phyloP scores from a whole-genome alignment of 108 stramenopile genomes.

The Cyclostephanos tholiformis region DNA sequence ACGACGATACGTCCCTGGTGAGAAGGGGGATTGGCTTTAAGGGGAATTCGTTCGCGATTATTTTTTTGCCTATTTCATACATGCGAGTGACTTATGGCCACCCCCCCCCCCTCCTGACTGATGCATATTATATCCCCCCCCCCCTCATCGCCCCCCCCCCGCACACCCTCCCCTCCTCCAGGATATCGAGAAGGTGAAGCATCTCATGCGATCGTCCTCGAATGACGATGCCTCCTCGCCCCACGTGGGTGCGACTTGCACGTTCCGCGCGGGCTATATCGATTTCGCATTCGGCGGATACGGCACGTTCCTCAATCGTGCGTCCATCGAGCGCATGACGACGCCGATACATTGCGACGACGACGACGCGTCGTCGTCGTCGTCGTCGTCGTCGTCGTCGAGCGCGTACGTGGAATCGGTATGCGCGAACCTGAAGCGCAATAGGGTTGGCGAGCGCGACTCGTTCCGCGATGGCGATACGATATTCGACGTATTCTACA shows the following conservation, averaged over 20 bases:
- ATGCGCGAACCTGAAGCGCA: slow-evolving; percentile 15
- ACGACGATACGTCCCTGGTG: slow-evolving; percentile 34
- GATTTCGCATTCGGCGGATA: slow-evolving; percentile 31
- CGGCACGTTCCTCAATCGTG: slow-evolving; percentile 22
- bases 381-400: too few relatives aligned
- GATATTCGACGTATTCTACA: slow-evolving; percentile 32
- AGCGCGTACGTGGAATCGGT: not conserved
- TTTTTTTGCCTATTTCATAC: not conserved
- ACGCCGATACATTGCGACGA: slow-evolving; percentile 27
- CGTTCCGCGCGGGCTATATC: slow-evolving; percentile 1
- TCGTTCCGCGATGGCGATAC: slow-evolving; percentile 19
- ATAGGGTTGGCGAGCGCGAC: slow-evolving; percentile 24
- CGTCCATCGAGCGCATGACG: slow-evolving; percentile 10
- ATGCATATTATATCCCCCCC: too few relatives aligned
- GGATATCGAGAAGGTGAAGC: slow-evolving; percentile 11
- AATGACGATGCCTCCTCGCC: not conserved
- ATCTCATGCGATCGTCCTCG: not conserved
- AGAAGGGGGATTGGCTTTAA: too few relatives aligned
- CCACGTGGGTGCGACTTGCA: slow-evolving; percentile 5
- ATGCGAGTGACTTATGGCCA: too few relatives aligned
- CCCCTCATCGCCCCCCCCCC: not conserved
- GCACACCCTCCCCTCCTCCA: not conserved
- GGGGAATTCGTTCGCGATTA: not conserved
- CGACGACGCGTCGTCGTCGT: too few relatives aligned
- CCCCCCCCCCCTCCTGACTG: too few relatives aligned